A percentile compares a stretch with the other conserved stretches of the same genome.
These are phyloP conservation scores for Linaria vulgaris DNA, from an alignment of 257 asterid species.

Conservation along the genomic window DNA sequence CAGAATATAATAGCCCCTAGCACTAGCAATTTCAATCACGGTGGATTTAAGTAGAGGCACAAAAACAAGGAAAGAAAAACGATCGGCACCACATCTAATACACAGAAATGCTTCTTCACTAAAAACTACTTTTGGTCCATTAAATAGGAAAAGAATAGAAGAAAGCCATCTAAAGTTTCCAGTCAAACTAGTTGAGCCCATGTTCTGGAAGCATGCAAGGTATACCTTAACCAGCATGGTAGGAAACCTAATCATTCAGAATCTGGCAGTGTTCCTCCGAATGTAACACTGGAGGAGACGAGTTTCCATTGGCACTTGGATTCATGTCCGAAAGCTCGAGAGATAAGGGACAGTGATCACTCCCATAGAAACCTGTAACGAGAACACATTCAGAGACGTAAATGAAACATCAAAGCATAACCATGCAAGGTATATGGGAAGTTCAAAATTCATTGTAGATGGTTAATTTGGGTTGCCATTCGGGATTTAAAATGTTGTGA, in stretches of 20 bases:
- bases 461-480: neutral
- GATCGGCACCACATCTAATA: neutral
- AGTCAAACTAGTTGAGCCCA: slow-evolving; percentile 6
- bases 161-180: neutral
- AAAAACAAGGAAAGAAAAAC: no score
- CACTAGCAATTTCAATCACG: no score
- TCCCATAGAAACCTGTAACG: slow-evolving; percentile 86
- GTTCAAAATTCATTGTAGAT: neutral
- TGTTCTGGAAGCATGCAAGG: neutral
- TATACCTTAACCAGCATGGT: no score
- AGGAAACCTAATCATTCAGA: neutral
- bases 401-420: slow-evolving; percentile 3
- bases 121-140: neutral
- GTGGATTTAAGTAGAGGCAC: no score
- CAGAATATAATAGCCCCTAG: no score
- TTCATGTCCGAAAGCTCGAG: slow-evolving; percentile 55
- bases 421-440: neutral
- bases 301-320: slow-evolving; percentile 31
- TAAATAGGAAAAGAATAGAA: slow-evolving; percentile 6
- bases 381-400: neutral
- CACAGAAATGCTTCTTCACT: neutral
- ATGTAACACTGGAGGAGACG: slow-evolving; percentile 7
- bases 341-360: slow-evolving; percentile 93
- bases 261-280: neutral
- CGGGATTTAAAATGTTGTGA: no score